Evolutionary conservation across 768 basidiomycete species (phyloP), one percentile per base, ranked within the genome.

Genomic region (Serendipita indica): DNA sequence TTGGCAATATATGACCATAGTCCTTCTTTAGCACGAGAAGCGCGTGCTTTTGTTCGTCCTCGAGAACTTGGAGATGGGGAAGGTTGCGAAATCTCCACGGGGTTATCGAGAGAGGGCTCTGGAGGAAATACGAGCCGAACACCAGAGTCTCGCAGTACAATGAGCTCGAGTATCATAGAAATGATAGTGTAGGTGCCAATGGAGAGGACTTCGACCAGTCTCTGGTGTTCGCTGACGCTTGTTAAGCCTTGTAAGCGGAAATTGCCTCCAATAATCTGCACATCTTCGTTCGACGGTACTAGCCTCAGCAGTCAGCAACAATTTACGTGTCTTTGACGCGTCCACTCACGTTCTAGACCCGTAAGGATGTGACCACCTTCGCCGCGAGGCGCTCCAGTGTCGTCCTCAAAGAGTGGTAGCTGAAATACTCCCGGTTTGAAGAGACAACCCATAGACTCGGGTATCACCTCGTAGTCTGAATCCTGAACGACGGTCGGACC

Each of bases 161-260:
- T 73, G 64, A 83, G 81, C 63, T 84, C 83, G 14, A 84, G 76
- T 3, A 81, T 61, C 33, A 82, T 72, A 1, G 81, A 79, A 1
- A 82, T 72, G 63, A 81, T 77, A 6, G 74, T 65, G 65, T 79
- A 83, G 14, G 79, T 68, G 0, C 75, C 64, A 7, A 84, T 63
- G 14, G 77, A 75, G 14, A 86, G 77, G 16, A 78, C 69, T 41
- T 72, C 73, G 49, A 68, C 67, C 0, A 86, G 72, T 0, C 72
- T 60, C 2, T 64, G 61, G 62, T 82, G 73, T 57, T 79, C 75
- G 3, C 64, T 32, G 1, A 69, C 65, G 1, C 77, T 75, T 12
- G 67, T 67, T 13, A 76, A 63, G 7, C 77, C 80, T 61, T 70
- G 72, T 60, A 86, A 72, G 0, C 70, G 65, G 65, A 86, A 85